Base-by-base conservation (phyloP, 805 yeast species). In the Blastobotrys parvus region DNA sequence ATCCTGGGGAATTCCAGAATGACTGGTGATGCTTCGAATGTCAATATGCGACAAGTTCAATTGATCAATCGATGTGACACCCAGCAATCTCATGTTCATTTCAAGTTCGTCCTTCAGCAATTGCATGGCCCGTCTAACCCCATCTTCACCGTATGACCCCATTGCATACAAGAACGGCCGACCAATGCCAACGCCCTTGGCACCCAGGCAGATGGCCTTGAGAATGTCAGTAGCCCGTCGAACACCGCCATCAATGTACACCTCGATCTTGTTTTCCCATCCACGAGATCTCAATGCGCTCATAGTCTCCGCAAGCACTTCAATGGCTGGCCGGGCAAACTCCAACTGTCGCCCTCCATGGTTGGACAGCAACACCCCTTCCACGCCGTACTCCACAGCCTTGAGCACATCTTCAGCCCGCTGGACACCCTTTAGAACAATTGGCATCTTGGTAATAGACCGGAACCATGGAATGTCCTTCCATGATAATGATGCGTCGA, bases 341-440 rank as follows among this genome's bases (percentile, higher is more conserved):
- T 87, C 96, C 44, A 87, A 66, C 62, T 86, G 95, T 48, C 95
- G 70, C 34, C 95, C 95, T 47, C 95, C 95, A 63, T 86, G 95
- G 58, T 86, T 87, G 2, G 94, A 84, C 40, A 86, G 55, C 3
- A 87, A 86, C n/a, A 86, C 80, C 34, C 89, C 95, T 35, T 78
- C 75, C 22, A 75, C 72, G 3, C 92, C 92, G 52, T 72, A 63
- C 50, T 83, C 81, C 4, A 77, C 77, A 0, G 95, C 95, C 52
- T 66, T 62, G 16, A 85, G 59, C 0, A 82, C 88, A 57, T 87
- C 95, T 49, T 83, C 90, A 34, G 75, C 77, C 25, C 90, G 66
- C 62, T 85, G 94, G n/a, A 87, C 80, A 45, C 95, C 95, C 60
- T 87, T 87, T 49, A 84, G 69, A 29, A 82, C 67, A 41, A 84